Conservation (phyloP, 2,329 filamentous ascomycete genomes). For the Cercospora brassicicola region DNA sequence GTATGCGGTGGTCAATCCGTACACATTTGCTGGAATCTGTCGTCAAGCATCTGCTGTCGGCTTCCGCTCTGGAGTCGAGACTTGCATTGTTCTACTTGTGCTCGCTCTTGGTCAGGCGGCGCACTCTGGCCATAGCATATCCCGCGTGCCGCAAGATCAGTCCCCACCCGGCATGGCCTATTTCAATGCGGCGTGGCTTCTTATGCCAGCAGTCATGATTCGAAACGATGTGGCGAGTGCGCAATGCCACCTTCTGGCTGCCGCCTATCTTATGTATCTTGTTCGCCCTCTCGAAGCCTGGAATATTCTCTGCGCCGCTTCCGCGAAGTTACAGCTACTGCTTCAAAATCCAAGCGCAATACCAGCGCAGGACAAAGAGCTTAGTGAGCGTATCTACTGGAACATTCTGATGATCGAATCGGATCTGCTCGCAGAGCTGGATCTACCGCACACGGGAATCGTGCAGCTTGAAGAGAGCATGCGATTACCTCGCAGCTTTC, state of each 20-base stretch:
- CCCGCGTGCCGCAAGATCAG: slow-evolving; percentile 65
- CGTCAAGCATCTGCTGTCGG: slow-evolving; percentile 71
- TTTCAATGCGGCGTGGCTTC: slow-evolving; percentile 76
- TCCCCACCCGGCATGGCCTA: slow-evolving; percentile 75
- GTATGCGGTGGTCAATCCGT: slow-evolving; percentile 83
- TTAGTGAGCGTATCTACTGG: slow-evolving; percentile 80
- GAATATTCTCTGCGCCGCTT: slow-evolving; percentile 75
- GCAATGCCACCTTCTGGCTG: slow-evolving; percentile 77
- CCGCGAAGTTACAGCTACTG: slow-evolving; percentile 76
- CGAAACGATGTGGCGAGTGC: slow-evolving; percentile 74
- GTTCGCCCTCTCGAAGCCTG: slow-evolving; percentile 81
- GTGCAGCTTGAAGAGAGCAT: slow-evolving; percentile 80
- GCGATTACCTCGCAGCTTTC: slow-evolving; percentile 74
- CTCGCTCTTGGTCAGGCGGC: slow-evolving; percentile 75
- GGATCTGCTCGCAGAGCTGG: slow-evolving; percentile 74
- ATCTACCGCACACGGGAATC: slow-evolving; percentile 79
- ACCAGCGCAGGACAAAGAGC: slow-evolving; percentile 67
- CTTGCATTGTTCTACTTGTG: slow-evolving; percentile 77
- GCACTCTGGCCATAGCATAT: slow-evolving; percentile 69
- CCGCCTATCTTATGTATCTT: slow-evolving; percentile 79
- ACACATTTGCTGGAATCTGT: slow-evolving; percentile 75
- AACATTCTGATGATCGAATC: slow-evolving; percentile 77
- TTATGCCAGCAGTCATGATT: slow-evolving; percentile 77
- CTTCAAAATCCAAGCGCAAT: slow-evolving; percentile 72
- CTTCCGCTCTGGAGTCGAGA: slow-evolving; percentile 76